These are phyloP conservation scores for Cystobasidium onofrii DNA, from an alignment of 768 basidiomycete species.

Conservation along the genomic window DNA sequence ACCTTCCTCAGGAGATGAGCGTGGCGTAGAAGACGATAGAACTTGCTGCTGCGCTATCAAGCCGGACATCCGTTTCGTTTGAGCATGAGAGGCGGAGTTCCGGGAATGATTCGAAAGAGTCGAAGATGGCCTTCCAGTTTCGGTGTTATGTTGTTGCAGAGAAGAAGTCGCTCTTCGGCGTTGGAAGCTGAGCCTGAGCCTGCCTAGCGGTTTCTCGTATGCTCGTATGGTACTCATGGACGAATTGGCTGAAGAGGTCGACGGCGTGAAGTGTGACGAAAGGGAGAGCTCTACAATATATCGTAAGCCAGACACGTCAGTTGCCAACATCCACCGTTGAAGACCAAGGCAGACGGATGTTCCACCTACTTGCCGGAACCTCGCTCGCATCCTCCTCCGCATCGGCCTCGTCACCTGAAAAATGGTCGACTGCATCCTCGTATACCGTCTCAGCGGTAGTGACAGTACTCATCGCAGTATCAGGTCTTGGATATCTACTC, in stretches of 20 bases:
- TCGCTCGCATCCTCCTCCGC: slow-evolving; percentile 9
- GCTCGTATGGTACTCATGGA: background rate
- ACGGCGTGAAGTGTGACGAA: background rate
- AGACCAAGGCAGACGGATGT: too few species aligned
- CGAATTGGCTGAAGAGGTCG: background rate
- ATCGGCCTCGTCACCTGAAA: background rate
- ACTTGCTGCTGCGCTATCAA: background rate
- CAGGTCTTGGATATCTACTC: slow-evolving; percentile 3
- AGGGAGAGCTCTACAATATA: background rate
- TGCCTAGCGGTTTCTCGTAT: background rate
- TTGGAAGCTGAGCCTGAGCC: background rate
- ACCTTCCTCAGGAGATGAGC: background rate
- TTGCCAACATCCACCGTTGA: too few species aligned
- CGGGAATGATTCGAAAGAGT: background rate
- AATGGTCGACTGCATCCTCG: slow-evolving; percentile 13
- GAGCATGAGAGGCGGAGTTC: background rate
- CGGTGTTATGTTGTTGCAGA: background rate
- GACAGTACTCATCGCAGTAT: background rate
- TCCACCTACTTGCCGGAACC: background rate
- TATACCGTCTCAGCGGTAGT: slow-evolving; percentile 7
- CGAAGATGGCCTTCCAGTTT: background rate
- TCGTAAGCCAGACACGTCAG: too few species aligned
- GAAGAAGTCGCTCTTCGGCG: background rate
- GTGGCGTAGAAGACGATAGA: background rate
- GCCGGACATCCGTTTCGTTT: background rate